These are phyloP conservation scores for Sambucus nigra DNA, from an alignment of 129 eudicot genomes.

Conservation along the genomic window DNA sequence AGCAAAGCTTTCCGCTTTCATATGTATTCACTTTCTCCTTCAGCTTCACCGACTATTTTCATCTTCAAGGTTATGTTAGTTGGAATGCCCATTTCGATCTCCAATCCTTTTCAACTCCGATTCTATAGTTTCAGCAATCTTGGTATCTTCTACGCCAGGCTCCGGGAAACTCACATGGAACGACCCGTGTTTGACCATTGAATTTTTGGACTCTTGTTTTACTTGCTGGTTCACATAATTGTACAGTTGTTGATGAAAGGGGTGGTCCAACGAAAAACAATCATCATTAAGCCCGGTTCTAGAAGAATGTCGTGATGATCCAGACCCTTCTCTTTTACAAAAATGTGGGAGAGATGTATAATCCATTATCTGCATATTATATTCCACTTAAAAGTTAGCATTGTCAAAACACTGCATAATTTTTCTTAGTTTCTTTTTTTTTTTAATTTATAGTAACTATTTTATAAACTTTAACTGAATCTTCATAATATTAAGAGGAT, in stretches of 20 bases:
- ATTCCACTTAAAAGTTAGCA: conserved; percentile 10
- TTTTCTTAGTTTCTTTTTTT: no score
- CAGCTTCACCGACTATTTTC: neutral
- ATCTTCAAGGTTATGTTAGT: neutral
- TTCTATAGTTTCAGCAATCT: conserved; percentile 65
- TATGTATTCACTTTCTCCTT: neutral
- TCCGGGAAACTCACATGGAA: conserved; percentile 81
- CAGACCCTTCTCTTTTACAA: conserved; percentile 94
- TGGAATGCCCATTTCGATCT: conserved; percentile 38
- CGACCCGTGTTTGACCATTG: conserved; percentile 58
- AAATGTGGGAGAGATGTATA: conserved; percentile 90
- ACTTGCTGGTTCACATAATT: conserved; percentile 62
- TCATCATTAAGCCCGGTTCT: conserved; percentile 43
- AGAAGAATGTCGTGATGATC: conserved; percentile 49
- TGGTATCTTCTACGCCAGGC: conserved; percentile 51
- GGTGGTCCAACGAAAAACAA: conserved; percentile 77
- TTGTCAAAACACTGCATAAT: neutral
- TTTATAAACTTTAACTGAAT: no score
- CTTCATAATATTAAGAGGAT: no score
- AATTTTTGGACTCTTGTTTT: conserved; percentile 30
- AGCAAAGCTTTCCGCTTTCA: no score
- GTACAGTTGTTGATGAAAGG: conserved; percentile 72
- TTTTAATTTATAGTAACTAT: no score
- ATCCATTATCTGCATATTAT: conserved; percentile 98
- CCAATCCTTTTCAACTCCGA: conserved; percentile 63